A percentile compares a stretch with the other conserved stretches of the same genome.
Evolutionary conservation across 1,284 basidiomycete species (phyloP).

Genomic region (Apiotrichum mycotoxinovorans): DNA sequence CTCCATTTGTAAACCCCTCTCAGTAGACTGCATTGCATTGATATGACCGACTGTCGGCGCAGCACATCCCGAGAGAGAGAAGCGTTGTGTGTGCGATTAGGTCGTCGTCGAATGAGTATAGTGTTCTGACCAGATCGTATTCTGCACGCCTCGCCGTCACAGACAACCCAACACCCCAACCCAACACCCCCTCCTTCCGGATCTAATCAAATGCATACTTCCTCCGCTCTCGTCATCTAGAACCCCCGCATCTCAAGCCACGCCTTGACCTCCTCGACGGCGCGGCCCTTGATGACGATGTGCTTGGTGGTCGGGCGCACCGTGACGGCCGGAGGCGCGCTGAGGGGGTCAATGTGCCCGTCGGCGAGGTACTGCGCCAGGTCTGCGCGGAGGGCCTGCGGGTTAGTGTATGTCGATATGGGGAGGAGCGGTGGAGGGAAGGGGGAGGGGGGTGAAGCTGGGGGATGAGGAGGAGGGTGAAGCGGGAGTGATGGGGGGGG

Average conservation of each 20-base stretch:
- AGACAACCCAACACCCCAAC: no score
- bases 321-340: slow-evolving; percentile 25
- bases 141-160: no score
- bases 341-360: slow-evolving; percentile 38
- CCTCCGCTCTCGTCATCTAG: slow-evolving; percentile 9
- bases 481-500: neutral
- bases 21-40: slow-evolving; percentile 1
- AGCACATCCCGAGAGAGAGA: neutral
- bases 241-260: slow-evolving; percentile 37
- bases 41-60: neutral
- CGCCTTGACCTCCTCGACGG: slow-evolving; percentile 39
- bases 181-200: neutral
- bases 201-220: neutral
- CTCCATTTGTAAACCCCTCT: neutral
- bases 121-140: no score
- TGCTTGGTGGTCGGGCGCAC: slow-evolving; percentile 34
- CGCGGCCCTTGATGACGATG: slow-evolving; percentile 37
- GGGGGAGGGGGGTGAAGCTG: no score
- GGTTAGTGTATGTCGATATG: neutral
- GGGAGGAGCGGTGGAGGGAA: neutral
- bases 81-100: no score
- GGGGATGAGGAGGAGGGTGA: neutral
- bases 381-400: slow-evolving; percentile 31
- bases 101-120: no score
- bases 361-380: slow-evolving; percentile 29